These are phyloP conservation scores for Sodiomyces alkalinus DNA, from an alignment of 2,329 filamentous ascomycete genomes.

Conservation along the genomic window DNA sequence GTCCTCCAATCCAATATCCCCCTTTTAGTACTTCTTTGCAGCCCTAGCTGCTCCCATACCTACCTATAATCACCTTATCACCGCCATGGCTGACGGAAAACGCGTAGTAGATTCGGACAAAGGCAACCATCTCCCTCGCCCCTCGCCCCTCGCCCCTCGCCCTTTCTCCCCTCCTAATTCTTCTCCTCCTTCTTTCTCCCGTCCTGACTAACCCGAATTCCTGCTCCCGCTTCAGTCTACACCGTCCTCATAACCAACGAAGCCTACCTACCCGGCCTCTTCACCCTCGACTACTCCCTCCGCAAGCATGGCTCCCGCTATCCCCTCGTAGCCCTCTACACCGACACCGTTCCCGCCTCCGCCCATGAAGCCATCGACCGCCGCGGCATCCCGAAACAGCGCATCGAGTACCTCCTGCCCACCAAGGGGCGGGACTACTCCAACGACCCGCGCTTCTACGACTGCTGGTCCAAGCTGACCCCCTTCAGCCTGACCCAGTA, in stretches of 20 bases:
- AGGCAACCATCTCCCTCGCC: too few relatives aligned
- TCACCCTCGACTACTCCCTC: conserved; percentile 69
- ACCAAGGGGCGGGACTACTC: conserved; percentile 49
- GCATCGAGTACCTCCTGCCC: conserved; percentile 59
- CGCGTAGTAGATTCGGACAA: conserved; percentile 23
- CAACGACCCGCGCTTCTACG: conserved; percentile 72
- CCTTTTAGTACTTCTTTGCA: neutral
- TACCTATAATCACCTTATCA: neutral
- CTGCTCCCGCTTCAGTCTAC: conserved; percentile 50
- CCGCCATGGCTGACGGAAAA: conserved; percentile 10
- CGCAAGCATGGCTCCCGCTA: conserved; percentile 50
- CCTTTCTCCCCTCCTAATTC: too few relatives aligned
- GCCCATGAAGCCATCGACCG: conserved; percentile 54
- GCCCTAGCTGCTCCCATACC: neutral
- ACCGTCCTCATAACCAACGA: conserved; percentile 77
- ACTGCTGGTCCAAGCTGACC: conserved; percentile 79
- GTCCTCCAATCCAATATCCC: too few relatives aligned
- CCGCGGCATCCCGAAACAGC: conserved; percentile 54
- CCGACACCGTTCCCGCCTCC: conserved; percentile 53
- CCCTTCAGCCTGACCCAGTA: conserved; percentile 51
- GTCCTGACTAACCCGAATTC: neutral
- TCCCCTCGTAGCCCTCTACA: conserved; percentile 72
- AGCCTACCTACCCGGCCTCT: conserved; percentile 64
- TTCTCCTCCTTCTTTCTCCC: neutral
- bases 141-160: too few relatives aligned